These are phyloP conservation scores for Lablab purpureus DNA, from an alignment of 306 rosid genomes.

Conservation along the genomic window DNA sequence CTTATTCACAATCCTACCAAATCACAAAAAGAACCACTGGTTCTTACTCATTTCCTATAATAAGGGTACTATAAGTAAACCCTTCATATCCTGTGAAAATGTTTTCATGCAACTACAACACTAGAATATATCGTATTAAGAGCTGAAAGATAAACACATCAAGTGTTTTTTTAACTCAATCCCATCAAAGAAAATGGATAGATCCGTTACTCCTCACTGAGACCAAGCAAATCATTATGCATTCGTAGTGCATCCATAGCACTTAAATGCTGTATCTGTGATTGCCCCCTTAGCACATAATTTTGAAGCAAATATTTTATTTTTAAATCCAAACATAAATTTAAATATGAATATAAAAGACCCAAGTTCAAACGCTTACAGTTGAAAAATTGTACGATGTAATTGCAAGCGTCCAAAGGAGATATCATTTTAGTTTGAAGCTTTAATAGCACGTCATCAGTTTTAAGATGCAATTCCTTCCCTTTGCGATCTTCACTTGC, in stretches of 20 bases:
- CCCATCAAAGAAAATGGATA: neutral
- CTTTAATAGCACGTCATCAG: slow-evolving; percentile 73
- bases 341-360: slow-evolving; percentile 3
- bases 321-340: neutral
- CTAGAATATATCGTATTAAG: neutral
- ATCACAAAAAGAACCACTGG: neutral
- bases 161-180: slow-evolving; percentile 29
- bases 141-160: neutral
- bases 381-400: slow-evolving; percentile 80
- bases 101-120: neutral
- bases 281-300: slow-evolving; percentile 13
- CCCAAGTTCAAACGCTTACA: slow-evolving; percentile 62
- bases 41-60: neutral
- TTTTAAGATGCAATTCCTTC: slow-evolving; percentile 78
- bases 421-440: slow-evolving; percentile 72
- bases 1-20: slow-evolving; percentile 14
- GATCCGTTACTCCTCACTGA: neutral
- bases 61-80: slow-evolving; percentile 7
- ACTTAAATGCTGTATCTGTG: slow-evolving; percentile 9
- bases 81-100: neutral
- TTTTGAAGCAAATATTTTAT: neutral
- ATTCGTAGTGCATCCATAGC: slow-evolving; percentile 20
- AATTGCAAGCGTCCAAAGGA: slow-evolving; percentile 88
- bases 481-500: slow-evolving; percentile 91
- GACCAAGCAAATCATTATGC: slow-evolving; percentile 26